These are phyloP conservation scores for Albizia julibrissin DNA, from an alignment of 306 rosid genomes.

Conservation along the genomic window DNA sequence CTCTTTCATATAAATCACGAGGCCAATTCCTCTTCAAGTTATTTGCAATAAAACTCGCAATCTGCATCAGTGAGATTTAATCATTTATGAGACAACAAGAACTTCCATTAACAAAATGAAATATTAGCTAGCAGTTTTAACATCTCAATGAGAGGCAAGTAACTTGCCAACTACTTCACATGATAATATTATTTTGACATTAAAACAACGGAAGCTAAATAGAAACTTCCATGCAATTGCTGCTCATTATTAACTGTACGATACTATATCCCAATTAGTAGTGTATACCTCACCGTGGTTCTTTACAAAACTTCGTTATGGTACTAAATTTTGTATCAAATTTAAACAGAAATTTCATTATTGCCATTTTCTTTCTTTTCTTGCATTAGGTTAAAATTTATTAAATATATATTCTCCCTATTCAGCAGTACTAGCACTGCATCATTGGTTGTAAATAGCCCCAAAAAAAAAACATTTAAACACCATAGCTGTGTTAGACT, in stretches of 20 bases:
- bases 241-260: neutral
- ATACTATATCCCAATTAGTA: neutral
- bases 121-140: constrained; percentile 4
- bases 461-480: neutral
- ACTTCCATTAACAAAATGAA: neutral
- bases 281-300: neutral
- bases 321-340: constrained; percentile 13
- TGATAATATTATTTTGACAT: neutral
- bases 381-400: constrained; percentile 10
- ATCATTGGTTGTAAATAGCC: too few relatives aligned
- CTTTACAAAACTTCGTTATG: neutral
- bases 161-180: constrained; percentile 9
- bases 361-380: neutral
- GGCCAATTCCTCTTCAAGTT: constrained; percentile 92
- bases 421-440: neutral
- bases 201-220: neutral
- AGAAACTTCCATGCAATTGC: constrained; percentile 6
- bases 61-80: constrained; percentile 52
- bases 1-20: constrained; percentile 86
- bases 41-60: constrained; percentile 86
- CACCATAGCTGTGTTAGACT: neutral
- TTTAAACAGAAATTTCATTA: neutral
- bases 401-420: neutral
- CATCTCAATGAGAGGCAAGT: neutral
- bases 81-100: constrained; percentile 13